A percentile compares a stretch with the other conserved stretches of the same genome.
These are phyloP conservation scores for Aspergillus fischeri DNA, from an alignment of 2,329 filamentous ascomycete species.

Conservation along the genomic window DNA sequence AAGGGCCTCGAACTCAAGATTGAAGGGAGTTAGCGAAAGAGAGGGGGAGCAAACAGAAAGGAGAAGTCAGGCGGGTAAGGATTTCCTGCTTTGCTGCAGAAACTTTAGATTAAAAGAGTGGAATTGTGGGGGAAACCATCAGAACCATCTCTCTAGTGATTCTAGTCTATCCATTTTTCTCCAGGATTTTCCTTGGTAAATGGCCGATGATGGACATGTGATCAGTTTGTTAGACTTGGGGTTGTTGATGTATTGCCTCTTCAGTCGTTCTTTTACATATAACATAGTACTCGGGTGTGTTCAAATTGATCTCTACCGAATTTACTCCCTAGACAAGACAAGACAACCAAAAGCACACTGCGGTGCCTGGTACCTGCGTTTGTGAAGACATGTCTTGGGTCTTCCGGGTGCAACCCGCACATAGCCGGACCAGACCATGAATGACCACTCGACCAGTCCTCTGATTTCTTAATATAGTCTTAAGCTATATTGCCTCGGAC, in stretches of 20 bases:
- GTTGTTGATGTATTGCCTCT: neutral
- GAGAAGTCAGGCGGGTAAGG: neutral
- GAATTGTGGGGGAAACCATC: neutral
- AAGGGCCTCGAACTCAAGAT: neutral
- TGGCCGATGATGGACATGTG: neutral
- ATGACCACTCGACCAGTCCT: neutral
- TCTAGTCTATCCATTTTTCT: neutral
- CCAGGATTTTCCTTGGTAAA: neutral
- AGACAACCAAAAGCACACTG: no score
- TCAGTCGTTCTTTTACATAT: neutral
- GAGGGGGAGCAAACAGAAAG: neutral
- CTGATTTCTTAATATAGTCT: neutral
- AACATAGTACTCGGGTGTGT: neutral
- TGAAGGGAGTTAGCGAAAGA: neutral
- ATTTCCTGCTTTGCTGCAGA: neutral
- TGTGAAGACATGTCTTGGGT: neutral
- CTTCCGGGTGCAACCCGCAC: neutral
- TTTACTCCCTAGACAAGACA: no score
- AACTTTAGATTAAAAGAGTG: neutral
- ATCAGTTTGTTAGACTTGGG: neutral
- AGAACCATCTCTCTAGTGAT: neutral
- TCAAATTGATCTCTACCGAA: neutral
- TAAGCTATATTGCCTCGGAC: neutral
- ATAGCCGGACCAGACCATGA: neutral
- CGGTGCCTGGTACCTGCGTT: neutral